Percentiles rank a stretch among this genome's conserved stretches.
Conservation (phyloP, 2,329 filamentous ascomycete genomes). For the Trichoderma guizhouense region DNA sequence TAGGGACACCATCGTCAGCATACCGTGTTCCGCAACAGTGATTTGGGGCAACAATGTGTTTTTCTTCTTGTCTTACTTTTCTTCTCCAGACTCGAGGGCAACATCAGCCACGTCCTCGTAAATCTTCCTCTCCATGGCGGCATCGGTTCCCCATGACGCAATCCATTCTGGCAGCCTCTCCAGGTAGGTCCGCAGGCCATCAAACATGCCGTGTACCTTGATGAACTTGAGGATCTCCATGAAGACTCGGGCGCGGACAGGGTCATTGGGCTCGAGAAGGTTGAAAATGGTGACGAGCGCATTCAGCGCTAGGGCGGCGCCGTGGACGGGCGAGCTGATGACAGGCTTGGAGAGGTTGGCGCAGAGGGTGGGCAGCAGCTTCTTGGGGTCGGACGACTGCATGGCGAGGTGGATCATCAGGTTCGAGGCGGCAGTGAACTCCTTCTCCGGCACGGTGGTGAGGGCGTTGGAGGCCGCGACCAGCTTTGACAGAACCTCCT, state of each 20-base stretch:
- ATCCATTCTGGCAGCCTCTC: conserved; percentile 82
- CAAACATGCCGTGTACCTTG: conserved; percentile 71
- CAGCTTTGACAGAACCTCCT: conserved; percentile 85
- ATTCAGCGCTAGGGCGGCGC: conserved; percentile 79
- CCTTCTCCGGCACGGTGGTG: conserved; percentile 88
- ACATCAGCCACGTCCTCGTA: conserved; percentile 80
- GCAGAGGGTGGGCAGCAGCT: conserved; percentile 85
- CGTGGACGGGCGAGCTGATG: conserved; percentile 79
- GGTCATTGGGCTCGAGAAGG: conserved; percentile 72
- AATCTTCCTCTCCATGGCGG: conserved; percentile 79
- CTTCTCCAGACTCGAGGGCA: conserved; percentile 73
- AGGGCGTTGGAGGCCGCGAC: conserved; percentile 74
- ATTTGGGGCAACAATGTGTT: background rate
- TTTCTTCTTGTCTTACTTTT: conserved; percentile 60
- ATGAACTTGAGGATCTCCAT: conserved; percentile 84
- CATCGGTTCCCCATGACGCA: conserved; percentile 73
- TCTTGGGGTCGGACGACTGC: conserved; percentile 79
- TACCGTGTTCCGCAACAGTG: background rate
- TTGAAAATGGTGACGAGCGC: conserved; percentile 97
- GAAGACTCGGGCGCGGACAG: conserved; percentile 85
- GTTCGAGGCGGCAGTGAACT: conserved; percentile 95
- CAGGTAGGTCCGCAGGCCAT: conserved; percentile 78
- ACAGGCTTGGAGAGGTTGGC: conserved; percentile 84
- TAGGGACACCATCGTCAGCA: background rate
- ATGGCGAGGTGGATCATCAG: conserved; percentile 90